Evolutionary conservation across 2,329 filamentous ascomycete species (phyloP).

Genomic region (Colletotrichum abscissum): DNA sequence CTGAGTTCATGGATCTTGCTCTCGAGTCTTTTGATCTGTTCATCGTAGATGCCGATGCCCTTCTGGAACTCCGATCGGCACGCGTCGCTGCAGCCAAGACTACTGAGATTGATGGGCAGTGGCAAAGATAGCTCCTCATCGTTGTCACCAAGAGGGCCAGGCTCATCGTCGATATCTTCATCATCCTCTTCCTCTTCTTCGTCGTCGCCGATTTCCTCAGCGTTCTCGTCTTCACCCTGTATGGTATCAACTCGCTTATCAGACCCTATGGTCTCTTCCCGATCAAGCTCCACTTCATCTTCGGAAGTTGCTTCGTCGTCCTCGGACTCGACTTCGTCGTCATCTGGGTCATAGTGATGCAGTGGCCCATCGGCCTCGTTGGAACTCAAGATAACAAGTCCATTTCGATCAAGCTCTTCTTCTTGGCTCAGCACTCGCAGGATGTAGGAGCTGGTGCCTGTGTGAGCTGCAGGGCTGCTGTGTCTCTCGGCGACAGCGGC

Average conservation of each 20-base stretch:
- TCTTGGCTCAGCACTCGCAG: too few species aligned
- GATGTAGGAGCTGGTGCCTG: neutral
- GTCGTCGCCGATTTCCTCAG: neutral
- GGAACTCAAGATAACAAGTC: neutral
- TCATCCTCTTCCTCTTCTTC: neutral
- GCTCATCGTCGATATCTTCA: neutral
- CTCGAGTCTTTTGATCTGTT: constrained; percentile 1
- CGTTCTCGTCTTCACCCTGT: neutral
- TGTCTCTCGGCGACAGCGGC: neutral
- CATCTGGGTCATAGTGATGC: constrained; percentile 16
- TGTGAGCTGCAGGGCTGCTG: too few species aligned
- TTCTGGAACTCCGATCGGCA: neutral
- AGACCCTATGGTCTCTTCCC: neutral
- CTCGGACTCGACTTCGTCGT: constrained; percentile 30
- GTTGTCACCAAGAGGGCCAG: neutral
- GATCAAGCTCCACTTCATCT: neutral
- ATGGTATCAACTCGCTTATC: neutral
- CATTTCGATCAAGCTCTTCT: neutral
- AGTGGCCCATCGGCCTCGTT: neutral
- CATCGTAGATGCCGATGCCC: neutral
- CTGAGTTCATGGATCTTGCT: neutral
- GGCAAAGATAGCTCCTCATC: neutral
- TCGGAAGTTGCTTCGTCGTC: constrained; percentile 3
- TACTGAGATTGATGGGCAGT: neutral
- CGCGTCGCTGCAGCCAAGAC: constrained; percentile 1